phyloP scores from a whole-genome alignment of 208 protist genomes.

The Leishmania arabica region DNA sequence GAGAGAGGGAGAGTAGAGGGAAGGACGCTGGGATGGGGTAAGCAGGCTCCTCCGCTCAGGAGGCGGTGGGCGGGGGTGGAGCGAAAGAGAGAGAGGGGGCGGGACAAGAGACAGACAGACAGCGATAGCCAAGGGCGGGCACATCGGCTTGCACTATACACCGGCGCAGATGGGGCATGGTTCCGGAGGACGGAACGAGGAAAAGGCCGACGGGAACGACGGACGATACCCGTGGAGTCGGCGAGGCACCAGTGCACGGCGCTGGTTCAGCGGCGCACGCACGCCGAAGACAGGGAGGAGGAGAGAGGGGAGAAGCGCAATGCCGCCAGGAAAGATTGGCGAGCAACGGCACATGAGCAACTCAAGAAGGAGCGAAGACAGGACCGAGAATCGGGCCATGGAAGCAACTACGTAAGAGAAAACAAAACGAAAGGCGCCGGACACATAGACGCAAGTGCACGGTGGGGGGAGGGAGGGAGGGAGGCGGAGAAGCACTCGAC shows the following conservation, averaged over 20 bases:
- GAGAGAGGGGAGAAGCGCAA: background rate
- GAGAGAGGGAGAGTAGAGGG: background rate
- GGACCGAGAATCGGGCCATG: background rate
- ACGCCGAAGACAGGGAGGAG: background rate
- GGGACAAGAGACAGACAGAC: background rate
- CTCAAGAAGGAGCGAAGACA: background rate
- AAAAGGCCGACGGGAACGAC: background rate
- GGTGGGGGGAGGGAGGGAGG: background rate
- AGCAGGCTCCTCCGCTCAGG: background rate
- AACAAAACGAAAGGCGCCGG: background rate
- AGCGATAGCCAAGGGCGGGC: background rate
- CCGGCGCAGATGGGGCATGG: background rate
- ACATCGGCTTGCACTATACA: background rate
- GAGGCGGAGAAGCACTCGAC: background rate
- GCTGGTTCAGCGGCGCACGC: background rate
- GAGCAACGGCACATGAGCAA: background rate
- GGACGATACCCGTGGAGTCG: background rate
- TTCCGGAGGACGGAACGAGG: background rate
- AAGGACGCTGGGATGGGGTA: background rate
- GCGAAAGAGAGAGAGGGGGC: background rate
- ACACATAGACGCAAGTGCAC: background rate
- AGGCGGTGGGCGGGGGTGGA: background rate
- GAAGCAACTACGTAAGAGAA: background rate
- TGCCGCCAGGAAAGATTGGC: too few relatives aligned
- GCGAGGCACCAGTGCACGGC: background rate